A percentile compares a stretch with the other conserved stretches of the same genome.
phyloP scores from a whole-genome alignment of 345 rosid genomes.

The Arabidopsis suecica region DNA sequence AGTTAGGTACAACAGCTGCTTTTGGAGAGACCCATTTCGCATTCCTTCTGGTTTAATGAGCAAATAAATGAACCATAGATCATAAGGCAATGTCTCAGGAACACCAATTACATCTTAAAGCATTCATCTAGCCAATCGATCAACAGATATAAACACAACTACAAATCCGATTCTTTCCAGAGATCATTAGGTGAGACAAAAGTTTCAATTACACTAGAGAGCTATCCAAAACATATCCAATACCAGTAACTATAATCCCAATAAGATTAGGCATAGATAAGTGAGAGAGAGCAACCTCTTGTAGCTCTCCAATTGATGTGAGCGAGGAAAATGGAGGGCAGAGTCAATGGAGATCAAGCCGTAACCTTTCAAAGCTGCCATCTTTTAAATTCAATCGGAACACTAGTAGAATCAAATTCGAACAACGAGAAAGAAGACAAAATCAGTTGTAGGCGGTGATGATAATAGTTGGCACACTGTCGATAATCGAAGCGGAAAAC shows the following conservation, averaged over 20 bases:
- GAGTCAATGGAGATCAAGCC: conserved; percentile 51
- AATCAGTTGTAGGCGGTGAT: conserved; percentile 36
- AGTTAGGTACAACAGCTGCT: conserved; percentile 67
- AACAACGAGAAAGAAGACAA: background rate
- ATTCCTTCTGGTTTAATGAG: conserved; percentile 50
- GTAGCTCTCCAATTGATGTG: conserved; percentile 38
- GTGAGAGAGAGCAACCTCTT: conserved; percentile 50
- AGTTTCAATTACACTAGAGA: background rate
- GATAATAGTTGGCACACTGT: conserved; percentile 29
- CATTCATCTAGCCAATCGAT: background rate
- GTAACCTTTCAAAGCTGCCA: conserved; percentile 55
- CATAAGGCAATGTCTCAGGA: background rate
- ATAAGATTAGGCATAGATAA: background rate
- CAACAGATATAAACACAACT: background rate
- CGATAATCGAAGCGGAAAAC: conserved; percentile 8
- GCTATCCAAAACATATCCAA: background rate
- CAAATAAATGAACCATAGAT: background rate
- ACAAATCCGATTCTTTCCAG: background rate
- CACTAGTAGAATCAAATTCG: background rate
- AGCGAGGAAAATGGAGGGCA: conserved; percentile 45
- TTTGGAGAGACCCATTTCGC: conserved; percentile 60
- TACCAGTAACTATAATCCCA: background rate
- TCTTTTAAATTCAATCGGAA: conserved; percentile 21
- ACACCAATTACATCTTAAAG: background rate
- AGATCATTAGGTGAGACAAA: background rate